Conservation (phyloP, 1,139 yeast genomes). For the Fermentozyma sake region DNA sequence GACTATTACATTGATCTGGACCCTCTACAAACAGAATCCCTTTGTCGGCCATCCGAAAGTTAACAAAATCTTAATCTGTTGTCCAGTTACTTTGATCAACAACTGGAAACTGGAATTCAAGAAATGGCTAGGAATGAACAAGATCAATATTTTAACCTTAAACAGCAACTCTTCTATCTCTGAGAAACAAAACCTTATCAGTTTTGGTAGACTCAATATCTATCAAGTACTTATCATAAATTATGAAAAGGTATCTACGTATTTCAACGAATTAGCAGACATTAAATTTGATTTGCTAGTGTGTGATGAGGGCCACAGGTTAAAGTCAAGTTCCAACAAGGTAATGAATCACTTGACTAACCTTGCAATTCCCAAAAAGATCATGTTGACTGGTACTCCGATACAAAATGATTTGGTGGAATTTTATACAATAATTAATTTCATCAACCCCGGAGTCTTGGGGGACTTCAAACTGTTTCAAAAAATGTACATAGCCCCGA, state of each 20-base stretch:
- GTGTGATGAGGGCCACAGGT: conserved; percentile 94
- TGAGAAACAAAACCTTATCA: conserved; percentile 55
- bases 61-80: conserved; percentile 68
- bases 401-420: conserved; percentile 88
- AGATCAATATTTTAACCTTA: conserved; percentile 56
- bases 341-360: conserved; percentile 58
- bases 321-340: conserved; percentile 69
- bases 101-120: conserved; percentile 89
- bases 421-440: conserved; percentile 75
- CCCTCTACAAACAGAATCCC: conserved; percentile 74
- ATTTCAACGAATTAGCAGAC: conserved; percentile 49
- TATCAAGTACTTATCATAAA: conserved; percentile 84
- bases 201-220: conserved; percentile 65
- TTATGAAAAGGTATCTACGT: conserved; percentile 70
- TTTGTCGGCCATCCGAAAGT: conserved; percentile 33
- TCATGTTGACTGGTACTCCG: conserved; percentile 87
- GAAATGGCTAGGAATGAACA: conserved; percentile 79
- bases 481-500: conserved; percentile 64
- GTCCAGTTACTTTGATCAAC: conserved; percentile 85
- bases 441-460: conserved; percentile 77
- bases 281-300: conserved; percentile 66
- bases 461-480: conserved; percentile 67
- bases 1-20: conserved; percentile 82
- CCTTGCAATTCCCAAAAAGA: conserved; percentile 51
- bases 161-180: conserved; percentile 41